Conservation (phyloP, 495 filamentous ascomycete genomes). For the Penicillium macrosclerotiorum region DNA sequence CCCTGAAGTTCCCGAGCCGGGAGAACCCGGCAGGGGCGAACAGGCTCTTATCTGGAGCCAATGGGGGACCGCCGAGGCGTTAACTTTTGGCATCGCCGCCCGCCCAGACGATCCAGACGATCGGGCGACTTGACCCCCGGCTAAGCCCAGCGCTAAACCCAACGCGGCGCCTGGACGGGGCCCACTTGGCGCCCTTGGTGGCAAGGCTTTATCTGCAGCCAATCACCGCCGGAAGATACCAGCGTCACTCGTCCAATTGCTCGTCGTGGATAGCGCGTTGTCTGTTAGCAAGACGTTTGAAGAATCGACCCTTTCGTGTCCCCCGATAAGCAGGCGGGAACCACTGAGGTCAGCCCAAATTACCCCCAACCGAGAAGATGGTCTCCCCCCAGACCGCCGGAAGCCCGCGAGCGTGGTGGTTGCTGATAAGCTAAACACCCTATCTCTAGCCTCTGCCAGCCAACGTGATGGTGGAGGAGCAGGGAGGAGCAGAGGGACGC, state of each 20-base stretch:
- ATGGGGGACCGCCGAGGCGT: conserved; percentile 1
- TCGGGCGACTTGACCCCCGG: too few species aligned
- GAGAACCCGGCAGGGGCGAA: conserved; percentile 8
- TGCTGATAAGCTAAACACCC: too few species aligned
- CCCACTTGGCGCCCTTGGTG: conserved; percentile 11
- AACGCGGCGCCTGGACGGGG: neutral
- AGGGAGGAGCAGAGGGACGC: neutral
- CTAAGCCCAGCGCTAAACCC: neutral
- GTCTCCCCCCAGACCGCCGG: too few species aligned
- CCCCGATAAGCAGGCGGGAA: neutral
- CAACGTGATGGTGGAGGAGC: neutral
- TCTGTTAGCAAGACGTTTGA: neutral
- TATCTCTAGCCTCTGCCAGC: too few species aligned
- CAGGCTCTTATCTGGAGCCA: conserved; percentile 16
- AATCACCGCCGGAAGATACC: conserved; percentile 8
- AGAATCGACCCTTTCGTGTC: too few species aligned
- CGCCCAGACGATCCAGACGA: too few species aligned
- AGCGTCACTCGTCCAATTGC: conserved; percentile 10
- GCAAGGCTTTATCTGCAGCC: conserved; percentile 13
- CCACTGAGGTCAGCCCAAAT: neutral
- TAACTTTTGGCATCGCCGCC: too few species aligned
- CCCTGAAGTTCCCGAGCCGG: conserved; percentile 9
- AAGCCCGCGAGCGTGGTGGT: too few species aligned
- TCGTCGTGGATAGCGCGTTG: conserved; percentile 1
- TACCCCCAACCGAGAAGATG: too few species aligned